A percentile compares a stretch with the other conserved stretches of the same genome.
These are phyloP conservation scores for Suillus ampliporus DNA, from an alignment of 768 basidiomycete species.

Conservation along the genomic window DNA sequence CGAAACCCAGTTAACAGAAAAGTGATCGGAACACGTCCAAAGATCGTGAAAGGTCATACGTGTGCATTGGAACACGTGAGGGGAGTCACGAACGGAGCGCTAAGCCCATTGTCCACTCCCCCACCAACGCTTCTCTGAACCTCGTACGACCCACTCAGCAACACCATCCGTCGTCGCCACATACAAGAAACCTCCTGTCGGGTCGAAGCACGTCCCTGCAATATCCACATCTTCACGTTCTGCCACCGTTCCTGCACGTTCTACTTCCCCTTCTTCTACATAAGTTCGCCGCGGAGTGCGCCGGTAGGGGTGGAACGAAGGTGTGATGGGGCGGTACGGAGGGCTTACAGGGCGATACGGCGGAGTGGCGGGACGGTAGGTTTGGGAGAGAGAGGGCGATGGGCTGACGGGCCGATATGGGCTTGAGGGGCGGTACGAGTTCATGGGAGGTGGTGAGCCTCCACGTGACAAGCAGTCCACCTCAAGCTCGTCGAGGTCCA, in stretches of 20 bases:
- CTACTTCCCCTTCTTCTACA: slow-evolving; percentile 4
- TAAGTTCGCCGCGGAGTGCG: neutral
- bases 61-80: neutral
- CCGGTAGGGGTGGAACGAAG: neutral
- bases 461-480: slow-evolving; percentile 58
- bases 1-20: no score
- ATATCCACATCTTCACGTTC: slow-evolving; percentile 50
- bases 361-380: neutral
- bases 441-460: slow-evolving; percentile 47
- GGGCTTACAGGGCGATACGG: slow-evolving; percentile 18
- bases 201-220: slow-evolving; percentile 79
- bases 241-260: neutral
- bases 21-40: neutral
- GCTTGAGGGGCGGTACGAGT: neutral
- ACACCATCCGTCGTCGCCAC: slow-evolving; percentile 68
- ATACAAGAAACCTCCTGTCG: slow-evolving; percentile 68
- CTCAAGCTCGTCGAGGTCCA: slow-evolving; percentile 56
- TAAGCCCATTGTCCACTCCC: slow-evolving; percentile 49
- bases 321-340: slow-evolving; percentile 10
- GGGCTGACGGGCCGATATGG: slow-evolving; percentile 33
- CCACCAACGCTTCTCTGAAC: slow-evolving; percentile 80
- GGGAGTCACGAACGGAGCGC: neutral
- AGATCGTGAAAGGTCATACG: neutral
- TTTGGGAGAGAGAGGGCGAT: slow-evolving; percentile 21
- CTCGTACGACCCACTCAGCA: slow-evolving; percentile 78